Evolutionary conservation across 1,139 yeast species (phyloP).

Genomic region (Wickerhamiella pararugosa): DNA sequence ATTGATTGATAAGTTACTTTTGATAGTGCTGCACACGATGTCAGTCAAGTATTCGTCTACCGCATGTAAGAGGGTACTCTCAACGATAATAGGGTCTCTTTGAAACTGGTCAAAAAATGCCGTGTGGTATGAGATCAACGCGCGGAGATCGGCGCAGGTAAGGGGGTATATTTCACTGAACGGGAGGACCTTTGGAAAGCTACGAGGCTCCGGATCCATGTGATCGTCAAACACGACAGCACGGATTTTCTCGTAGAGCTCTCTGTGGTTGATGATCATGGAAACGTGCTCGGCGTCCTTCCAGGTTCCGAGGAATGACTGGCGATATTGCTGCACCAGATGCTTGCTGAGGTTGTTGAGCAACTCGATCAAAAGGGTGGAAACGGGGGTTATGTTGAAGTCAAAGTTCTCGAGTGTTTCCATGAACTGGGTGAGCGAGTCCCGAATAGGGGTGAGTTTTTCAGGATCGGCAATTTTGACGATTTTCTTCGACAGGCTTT

Average conservation of each 20-base stretch:
- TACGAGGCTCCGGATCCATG: conserved; percentile 27
- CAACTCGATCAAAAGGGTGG: conserved; percentile 43
- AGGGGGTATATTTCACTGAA: conserved; percentile 81
- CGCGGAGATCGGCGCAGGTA: conserved; percentile 61
- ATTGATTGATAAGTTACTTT: conserved; percentile 47
- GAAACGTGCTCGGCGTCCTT: conserved; percentile 86
- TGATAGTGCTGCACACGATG: conserved; percentile 54
- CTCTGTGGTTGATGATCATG: conserved; percentile 44
- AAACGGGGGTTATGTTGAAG: conserved; percentile 45
- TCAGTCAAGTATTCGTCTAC: conserved; percentile 57
- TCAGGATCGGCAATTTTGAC: conserved; percentile 21
- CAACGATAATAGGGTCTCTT: conserved; percentile 38
- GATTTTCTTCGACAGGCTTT: conserved; percentile 19
- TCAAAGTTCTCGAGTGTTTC: conserved; percentile 66
- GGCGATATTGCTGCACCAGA: conserved; percentile 41
- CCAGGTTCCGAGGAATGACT: conserved; percentile 46
- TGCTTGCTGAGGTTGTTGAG: conserved; percentile 48
- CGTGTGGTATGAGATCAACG: conserved; percentile 46
- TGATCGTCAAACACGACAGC: conserved; percentile 46
- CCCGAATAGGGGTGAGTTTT: conserved; percentile 30
- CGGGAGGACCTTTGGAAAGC: conserved; percentile 65
- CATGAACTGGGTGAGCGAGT: conserved; percentile 52
- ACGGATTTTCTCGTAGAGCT: conserved; percentile 48
- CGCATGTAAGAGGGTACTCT: conserved; percentile 32
- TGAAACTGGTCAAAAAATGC: conserved; percentile 46